Conservation (phyloP, 352 stramenopile genomes). For the Phytophthora constricta region DNA sequence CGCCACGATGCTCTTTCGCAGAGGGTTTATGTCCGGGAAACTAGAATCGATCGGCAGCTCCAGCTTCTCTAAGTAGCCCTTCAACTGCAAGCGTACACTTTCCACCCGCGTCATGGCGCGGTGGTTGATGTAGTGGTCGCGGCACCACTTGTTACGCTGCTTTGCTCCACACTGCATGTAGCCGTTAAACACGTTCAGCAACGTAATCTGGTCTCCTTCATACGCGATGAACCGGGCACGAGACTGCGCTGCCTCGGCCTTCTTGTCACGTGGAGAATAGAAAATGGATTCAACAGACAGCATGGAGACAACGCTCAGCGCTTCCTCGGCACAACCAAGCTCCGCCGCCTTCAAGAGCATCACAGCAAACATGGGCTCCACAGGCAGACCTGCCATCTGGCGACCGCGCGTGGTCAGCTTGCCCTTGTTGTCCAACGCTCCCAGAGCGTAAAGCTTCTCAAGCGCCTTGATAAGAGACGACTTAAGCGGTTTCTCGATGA, state of each 20-base stretch:
- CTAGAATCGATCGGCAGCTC: constrained; percentile 70
- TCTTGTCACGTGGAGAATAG: constrained; percentile 86
- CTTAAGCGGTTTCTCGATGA: constrained; percentile 87
- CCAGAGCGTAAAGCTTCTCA: constrained; percentile 84
- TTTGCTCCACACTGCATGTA: constrained; percentile 77
- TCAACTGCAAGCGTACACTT: constrained; percentile 77
- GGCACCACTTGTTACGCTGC: constrained; percentile 88
- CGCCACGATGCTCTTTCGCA: constrained; percentile 88
- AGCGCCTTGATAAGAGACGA: constrained; percentile 79
- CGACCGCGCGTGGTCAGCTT: constrained; percentile 74
- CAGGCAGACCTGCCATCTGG: constrained; percentile 86
- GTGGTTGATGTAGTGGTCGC: constrained; percentile 88
- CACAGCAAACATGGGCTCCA: constrained; percentile 90
- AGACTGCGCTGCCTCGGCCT: constrained; percentile 81
- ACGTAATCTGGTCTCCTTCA: constrained; percentile 86
- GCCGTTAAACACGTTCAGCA: constrained; percentile 84
- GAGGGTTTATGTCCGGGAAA: constrained; percentile 80
- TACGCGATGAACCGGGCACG: constrained; percentile 80
- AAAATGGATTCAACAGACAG: constrained; percentile 91
- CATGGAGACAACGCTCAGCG: constrained; percentile 90
- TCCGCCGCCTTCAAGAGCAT: constrained; percentile 87
- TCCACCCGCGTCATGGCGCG: constrained; percentile 87
- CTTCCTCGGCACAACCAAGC: constrained; percentile 82
- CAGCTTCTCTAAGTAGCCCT: constrained; percentile 76
- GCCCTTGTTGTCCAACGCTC: constrained; percentile 67